These are phyloP conservation scores for Platanthera guangdongensis DNA, from an alignment of 106 monocot species.

Conservation along the genomic window DNA sequence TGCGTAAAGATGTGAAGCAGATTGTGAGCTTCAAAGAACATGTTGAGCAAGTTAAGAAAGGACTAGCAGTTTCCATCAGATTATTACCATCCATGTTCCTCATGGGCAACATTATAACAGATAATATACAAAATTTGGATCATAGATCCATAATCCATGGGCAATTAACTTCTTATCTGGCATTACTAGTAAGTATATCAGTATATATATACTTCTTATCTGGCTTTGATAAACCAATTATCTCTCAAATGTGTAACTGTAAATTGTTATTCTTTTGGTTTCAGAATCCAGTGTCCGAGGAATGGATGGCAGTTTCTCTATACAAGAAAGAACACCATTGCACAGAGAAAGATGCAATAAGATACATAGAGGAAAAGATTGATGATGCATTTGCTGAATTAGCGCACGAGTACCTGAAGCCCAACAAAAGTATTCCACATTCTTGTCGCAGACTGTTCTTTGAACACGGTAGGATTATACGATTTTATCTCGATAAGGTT, in stretches of 20 bases:
- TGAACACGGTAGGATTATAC: conserved; percentile 26
- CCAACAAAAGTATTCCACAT: conserved; percentile 20
- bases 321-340: conserved; percentile 20
- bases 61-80: conserved; percentile 22
- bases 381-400: conserved; percentile 29
- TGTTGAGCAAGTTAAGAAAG: conserved; percentile 15
- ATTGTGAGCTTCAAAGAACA: conserved; percentile 12
- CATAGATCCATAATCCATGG: conserved; percentile 12
- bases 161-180: too few species aligned
- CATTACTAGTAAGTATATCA: too few species aligned
- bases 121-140: conserved; percentile 6
- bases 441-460: conserved; percentile 24
- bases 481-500: conserved; percentile 11
- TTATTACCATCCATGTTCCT: conserved; percentile 22
- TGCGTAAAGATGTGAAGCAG: background rate
- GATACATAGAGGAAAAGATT: conserved; percentile 7
- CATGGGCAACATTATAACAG: conserved; percentile 12
- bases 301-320: background rate
- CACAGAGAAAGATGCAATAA: conserved; percentile 15
- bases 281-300: background rate
- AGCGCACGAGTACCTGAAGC: conserved; percentile 16
- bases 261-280: background rate
- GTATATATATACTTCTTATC: too few species aligned
- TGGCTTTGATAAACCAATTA: too few species aligned
- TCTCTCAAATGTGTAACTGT: too few species aligned